Evolutionary conservation across 352 stramenopile species (phyloP), one percentile per base, ranked within the genome.

Genomic region (Globisporangium heterothallicum): DNA sequence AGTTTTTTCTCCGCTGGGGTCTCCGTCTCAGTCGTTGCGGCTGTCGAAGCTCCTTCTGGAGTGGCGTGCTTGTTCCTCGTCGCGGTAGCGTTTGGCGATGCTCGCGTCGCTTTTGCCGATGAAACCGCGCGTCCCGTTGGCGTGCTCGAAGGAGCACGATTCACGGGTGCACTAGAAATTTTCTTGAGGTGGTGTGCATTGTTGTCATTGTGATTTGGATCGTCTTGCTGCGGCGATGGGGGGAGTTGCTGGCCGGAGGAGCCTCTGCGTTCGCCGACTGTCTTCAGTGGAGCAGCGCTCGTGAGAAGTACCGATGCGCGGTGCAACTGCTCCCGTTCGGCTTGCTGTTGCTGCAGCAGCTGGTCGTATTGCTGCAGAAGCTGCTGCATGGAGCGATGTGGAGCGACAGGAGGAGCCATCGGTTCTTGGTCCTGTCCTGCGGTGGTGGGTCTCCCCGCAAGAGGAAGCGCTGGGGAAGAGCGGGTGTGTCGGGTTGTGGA

Each of bases 311-410:
- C 57, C 0, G 64, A 67, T 4, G 59, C 32, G 27, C 49, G 57
- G 21, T 61, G 65, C 21, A 60, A 3, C 43, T 69, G 62, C 19
- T 76, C 63, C 1, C 69, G 60, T 26, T 69, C 58, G 0, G 46
- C 43, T 13, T 76, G 43, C 21, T 74, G 53, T 22, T 78, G 53
- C 14, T 55, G 35, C 21, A 75, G 58, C 8, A 80, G 34, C 12
- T 63, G 56, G n/a, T 79, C 70, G 30, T 77, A 78, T 19, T 81
- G 73, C 45, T 76, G 53, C 26, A 74, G 71, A 56, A 70, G 60
- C 14, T 68, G 72, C 54, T 56, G 68, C 41, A 65, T 63, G n/a
- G 60, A 78, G 21, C 43, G 51, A 35, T 62, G 63, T 2, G 29
- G 19, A 3, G 9, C 29, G 32, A 6, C 32, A 10, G 14, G 32